phyloP scores from a whole-genome alignment of 257 asterid genomes.

The Solanum ossicruentum region DNA sequence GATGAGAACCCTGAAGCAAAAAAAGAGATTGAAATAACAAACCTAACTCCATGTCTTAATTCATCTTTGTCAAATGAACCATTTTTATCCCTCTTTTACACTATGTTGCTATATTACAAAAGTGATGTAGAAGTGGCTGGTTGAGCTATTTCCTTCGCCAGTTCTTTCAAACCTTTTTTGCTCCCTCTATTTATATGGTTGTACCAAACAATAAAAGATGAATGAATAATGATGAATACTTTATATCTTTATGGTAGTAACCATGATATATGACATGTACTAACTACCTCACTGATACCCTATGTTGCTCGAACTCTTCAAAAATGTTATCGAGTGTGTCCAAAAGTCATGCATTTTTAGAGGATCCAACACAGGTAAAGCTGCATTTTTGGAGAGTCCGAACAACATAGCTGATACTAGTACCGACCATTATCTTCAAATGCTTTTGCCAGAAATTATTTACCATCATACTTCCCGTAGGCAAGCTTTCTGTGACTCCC shows the following conservation, averaged over 20 bases:
- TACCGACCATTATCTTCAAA: background rate
- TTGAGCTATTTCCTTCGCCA: background rate
- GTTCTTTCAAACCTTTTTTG: background rate
- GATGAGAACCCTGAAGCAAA: constrained; percentile 9
- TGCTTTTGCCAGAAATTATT: background rate
- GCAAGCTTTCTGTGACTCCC: constrained; percentile 25
- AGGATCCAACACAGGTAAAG: background rate
- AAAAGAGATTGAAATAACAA: background rate
- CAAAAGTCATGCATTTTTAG: background rate
- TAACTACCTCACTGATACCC: background rate
- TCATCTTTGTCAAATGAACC: background rate
- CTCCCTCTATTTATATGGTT: background rate
- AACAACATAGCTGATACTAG: background rate
- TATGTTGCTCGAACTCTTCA: background rate
- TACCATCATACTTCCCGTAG: constrained; percentile 30
- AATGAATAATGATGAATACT: background rate
- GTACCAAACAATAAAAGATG: background rate
- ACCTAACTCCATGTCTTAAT: background rate
- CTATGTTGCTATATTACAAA: background rate
- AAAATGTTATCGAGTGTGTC: background rate
- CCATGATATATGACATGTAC: background rate
- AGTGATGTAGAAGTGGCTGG: background rate
- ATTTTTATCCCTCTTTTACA: background rate
- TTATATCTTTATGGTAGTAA: background rate
- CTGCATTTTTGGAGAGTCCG: background rate